Evolutionary conservation across 177 flowering plant genomes (phyloP).

Genomic region (Vitis hybrid): DNA sequence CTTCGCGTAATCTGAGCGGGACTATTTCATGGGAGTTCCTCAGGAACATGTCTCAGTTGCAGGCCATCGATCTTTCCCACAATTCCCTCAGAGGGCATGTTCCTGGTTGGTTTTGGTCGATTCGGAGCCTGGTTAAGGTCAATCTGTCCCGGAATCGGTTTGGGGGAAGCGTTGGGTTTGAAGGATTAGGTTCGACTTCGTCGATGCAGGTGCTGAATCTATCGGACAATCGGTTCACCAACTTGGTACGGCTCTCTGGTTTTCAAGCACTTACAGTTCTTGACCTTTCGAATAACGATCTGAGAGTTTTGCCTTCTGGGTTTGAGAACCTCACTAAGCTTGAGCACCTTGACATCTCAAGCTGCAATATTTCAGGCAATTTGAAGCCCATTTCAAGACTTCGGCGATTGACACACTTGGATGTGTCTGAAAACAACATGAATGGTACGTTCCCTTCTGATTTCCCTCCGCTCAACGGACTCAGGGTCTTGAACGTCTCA

Average conservation of each 20-base stretch:
- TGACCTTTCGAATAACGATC: slow-evolving; percentile 62
- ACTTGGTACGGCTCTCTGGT: slow-evolving; percentile 40
- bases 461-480: slow-evolving; percentile 47
- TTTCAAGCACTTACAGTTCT: slow-evolving; percentile 46
- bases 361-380: slow-evolving; percentile 56
- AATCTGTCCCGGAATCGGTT: slow-evolving; percentile 66
- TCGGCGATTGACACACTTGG: slow-evolving; percentile 46
- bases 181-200: slow-evolving; percentile 25
- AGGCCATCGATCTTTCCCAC: slow-evolving; percentile 61
- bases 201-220: slow-evolving; percentile 52
- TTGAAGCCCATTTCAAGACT: slow-evolving; percentile 42
- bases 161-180: slow-evolving; percentile 56
- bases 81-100: slow-evolving; percentile 66
- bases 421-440: slow-evolving; percentile 60
- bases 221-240: slow-evolving; percentile 74
- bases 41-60: slow-evolving; percentile 47
- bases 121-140: slow-evolving; percentile 39
- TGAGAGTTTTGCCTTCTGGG: slow-evolving; percentile 52
- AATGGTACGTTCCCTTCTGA: slow-evolving; percentile 63
- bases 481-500: slow-evolving; percentile 68
- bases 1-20: slow-evolving; percentile 68
- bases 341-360: slow-evolving; percentile 53
- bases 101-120: slow-evolving; percentile 61
- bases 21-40: slow-evolving; percentile 65
- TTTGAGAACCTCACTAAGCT: slow-evolving; percentile 44